phyloP scores from a whole-genome alignment of 371 early-diverging fungal genomes.

The Quaeritorhiza haematococci region DNA sequence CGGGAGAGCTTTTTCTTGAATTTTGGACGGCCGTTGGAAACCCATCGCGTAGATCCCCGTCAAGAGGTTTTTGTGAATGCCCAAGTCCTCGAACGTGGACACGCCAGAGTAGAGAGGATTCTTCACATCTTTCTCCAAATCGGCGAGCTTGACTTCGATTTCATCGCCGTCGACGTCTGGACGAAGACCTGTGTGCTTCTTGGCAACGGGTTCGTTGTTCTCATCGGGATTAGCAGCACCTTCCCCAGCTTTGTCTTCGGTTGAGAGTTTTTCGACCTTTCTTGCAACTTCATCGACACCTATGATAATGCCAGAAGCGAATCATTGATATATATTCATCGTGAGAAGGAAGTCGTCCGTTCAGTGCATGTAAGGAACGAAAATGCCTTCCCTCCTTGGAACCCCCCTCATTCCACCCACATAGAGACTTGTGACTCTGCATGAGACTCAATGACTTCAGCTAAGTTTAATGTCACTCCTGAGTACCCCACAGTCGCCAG shows the following conservation, averaged over 20 bases:
- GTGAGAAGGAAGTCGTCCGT: too few relatives aligned
- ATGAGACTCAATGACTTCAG: too few relatives aligned
- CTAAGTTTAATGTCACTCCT: too few relatives aligned
- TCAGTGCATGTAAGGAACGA: too few relatives aligned
- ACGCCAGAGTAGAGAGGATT: slow-evolving; percentile 50
- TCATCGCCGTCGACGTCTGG: slow-evolving; percentile 49
- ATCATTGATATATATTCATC: too few relatives aligned
- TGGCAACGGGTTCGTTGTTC: not conserved
- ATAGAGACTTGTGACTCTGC: too few relatives aligned
- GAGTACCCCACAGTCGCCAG: too few relatives aligned
- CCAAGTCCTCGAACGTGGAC: slow-evolving; percentile 43
- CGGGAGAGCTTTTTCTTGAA: slow-evolving; percentile 94
- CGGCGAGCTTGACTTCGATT: slow-evolving; percentile 77
- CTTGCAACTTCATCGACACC: slow-evolving; percentile 10
- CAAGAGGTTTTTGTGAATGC: slow-evolving; percentile 59
- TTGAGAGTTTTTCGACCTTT: slow-evolving; percentile 13
- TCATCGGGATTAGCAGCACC: not conserved
- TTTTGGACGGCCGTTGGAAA: slow-evolving; percentile 88
- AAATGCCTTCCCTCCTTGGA: too few relatives aligned
- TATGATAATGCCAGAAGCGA: not conserved
- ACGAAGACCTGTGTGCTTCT: slow-evolving; percentile 11
- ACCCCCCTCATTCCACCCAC: too few relatives aligned
- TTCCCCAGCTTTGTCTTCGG: slow-evolving; percentile 10
- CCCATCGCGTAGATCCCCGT: slow-evolving; percentile 92
- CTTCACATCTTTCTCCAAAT: slow-evolving; percentile 70